Evolutionary conservation across 169 alveolate genomes (phyloP).

Genomic region (Perkinsus olseni): DNA sequence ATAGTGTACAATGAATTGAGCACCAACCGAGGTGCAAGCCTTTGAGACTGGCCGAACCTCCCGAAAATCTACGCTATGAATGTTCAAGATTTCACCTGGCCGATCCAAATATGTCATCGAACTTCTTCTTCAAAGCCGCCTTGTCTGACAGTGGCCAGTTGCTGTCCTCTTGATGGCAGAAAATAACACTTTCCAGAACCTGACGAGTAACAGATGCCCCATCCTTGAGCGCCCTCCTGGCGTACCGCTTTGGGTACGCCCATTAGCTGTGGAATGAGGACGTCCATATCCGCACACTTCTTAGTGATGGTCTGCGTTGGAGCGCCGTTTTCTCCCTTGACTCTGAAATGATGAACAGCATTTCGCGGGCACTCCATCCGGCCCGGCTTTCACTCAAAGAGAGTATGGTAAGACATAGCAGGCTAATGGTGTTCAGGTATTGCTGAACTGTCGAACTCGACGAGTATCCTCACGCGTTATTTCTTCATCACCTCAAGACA

Average conservation of each 20-base stretch:
- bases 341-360: neutral
- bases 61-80: neutral
- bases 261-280: conserved; percentile 82
- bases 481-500: too few relatives aligned
- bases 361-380: neutral
- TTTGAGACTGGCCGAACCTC: neutral
- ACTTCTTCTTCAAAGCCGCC: conserved; percentile 81
- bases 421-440: too few relatives aligned
- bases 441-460: too few relatives aligned
- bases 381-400: too few relatives aligned
- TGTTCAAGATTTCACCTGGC: conserved; percentile 69
- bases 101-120: conserved; percentile 91
- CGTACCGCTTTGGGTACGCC: conserved; percentile 80
- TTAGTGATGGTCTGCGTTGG: conserved; percentile 30
- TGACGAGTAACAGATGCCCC: neutral
- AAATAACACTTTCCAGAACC: conserved; percentile 39
- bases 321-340: neutral
- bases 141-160: conserved; percentile 92
- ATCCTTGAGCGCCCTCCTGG: neutral
- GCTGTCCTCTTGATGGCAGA: conserved; percentile 96
- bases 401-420: too few relatives aligned
- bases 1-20: too few relatives aligned
- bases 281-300: conserved; percentile 78
- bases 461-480: too few relatives aligned
- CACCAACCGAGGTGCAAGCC: neutral